These are phyloP conservation scores for Teratosphaeria destructans DNA, from an alignment of 2,329 filamentous ascomycete species.

Conservation along the genomic window DNA sequence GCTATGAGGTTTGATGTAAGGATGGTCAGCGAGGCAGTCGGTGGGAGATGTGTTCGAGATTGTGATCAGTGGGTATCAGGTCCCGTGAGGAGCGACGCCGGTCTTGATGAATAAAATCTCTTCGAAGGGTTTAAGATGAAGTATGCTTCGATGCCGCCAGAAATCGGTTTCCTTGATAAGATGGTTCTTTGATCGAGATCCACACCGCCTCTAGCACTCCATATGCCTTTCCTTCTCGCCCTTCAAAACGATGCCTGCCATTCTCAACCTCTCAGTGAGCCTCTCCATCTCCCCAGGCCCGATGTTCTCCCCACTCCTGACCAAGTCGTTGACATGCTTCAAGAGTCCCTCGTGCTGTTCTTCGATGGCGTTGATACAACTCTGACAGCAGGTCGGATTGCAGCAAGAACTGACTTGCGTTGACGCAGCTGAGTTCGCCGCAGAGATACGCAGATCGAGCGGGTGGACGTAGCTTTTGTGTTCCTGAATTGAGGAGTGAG, in stretches of 20 bases:
- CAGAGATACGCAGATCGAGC: neutral
- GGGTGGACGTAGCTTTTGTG: neutral
- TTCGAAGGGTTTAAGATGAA: no score
- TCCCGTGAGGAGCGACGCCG: no score
- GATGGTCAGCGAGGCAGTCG: no score
- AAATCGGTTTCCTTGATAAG: no score
- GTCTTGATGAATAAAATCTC: no score
- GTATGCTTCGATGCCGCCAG: no score
- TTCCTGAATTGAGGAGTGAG: neutral
- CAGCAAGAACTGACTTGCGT: neutral
- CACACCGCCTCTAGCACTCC: neutral
- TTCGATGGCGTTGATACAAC: neutral
- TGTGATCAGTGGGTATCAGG: no score
- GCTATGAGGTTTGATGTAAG: no score
- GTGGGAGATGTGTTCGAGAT: no score
- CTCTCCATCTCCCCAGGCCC: neutral
- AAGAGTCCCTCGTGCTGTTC: neutral
- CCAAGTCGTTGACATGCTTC: neutral
- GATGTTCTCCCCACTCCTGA: neutral
- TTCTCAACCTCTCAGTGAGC: neutral
- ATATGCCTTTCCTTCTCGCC: neutral
- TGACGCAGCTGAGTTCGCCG: neutral
- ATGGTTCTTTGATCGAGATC: neutral
- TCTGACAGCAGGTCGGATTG: neutral
- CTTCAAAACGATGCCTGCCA: neutral